Evolutionary conservation across 441 rosid species (phyloP).

Genomic region (Mallotus repandus): DNA sequence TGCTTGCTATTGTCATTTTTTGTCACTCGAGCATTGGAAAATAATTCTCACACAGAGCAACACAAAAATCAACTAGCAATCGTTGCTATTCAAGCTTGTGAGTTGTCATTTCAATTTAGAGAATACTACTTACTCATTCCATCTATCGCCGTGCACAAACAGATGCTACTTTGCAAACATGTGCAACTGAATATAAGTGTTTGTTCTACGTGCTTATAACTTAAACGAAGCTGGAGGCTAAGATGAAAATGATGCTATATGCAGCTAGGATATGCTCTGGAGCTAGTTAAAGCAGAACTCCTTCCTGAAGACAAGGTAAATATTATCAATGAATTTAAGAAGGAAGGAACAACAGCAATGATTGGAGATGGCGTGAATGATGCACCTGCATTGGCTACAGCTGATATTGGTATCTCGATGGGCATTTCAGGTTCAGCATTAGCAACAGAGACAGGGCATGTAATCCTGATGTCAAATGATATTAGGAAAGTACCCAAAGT

Average conservation of each 20-base stretch:
- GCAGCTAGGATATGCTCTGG: constrained; percentile 64
- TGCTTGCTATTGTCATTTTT: neutral
- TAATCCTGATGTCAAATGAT: constrained; percentile 87
- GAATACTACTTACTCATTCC: too few relatives aligned
- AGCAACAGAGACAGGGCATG: constrained; percentile 74
- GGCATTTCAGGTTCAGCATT: constrained; percentile 91
- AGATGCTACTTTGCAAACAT: too few relatives aligned
- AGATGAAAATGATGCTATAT: neutral
- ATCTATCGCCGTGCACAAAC: too few relatives aligned
- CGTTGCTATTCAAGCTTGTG: too few relatives aligned
- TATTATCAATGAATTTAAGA: constrained; percentile 50
- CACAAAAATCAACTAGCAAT: too few relatives aligned
- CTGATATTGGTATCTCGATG: constrained; percentile 93
- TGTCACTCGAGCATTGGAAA: neutral
- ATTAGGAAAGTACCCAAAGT: constrained; percentile 71
- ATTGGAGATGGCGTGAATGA: constrained; percentile 92
- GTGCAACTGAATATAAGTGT: neutral
- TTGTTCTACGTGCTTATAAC: neutral
- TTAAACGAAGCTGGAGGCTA: neutral
- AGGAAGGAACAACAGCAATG: constrained; percentile 74
- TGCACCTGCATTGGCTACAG: constrained; percentile 86
- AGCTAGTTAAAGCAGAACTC: constrained; percentile 65
- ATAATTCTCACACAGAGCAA: neutral
- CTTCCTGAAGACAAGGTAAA: constrained; percentile 69
- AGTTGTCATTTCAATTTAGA: too few relatives aligned